These are phyloP conservation scores for Stagonosporopsis rhizophila DNA, from an alignment of 2,329 filamentous ascomycete genomes.

Conservation along the genomic window DNA sequence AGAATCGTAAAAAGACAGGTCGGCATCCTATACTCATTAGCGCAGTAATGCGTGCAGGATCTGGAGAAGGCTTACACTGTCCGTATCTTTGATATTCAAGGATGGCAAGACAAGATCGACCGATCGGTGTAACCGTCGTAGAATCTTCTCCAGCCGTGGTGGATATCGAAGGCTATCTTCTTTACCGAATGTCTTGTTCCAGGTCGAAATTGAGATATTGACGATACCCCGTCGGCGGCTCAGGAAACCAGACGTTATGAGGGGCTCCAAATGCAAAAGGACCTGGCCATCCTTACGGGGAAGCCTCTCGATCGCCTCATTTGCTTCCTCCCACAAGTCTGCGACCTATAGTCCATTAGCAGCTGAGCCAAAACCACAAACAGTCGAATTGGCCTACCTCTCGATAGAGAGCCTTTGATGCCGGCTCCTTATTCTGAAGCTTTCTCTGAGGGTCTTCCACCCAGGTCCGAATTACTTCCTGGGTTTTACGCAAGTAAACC, in stretches of 20 bases:
- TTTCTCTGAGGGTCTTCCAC: slow-evolving; percentile 61
- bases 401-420: slow-evolving; percentile 30
- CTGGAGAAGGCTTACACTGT: slow-evolving; percentile 45
- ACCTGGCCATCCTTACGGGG: slow-evolving; percentile 63
- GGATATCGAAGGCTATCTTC: slow-evolving; percentile 70
- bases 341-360: slow-evolving; percentile 41
- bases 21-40: slow-evolving; percentile 28
- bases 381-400: slow-evolving; percentile 33
- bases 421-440: slow-evolving; percentile 34
- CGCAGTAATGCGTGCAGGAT: slow-evolving; percentile 42
- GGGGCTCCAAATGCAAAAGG: slow-evolving; percentile 60
- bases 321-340: slow-evolving; percentile 53
- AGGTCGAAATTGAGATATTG: slow-evolving; percentile 64
- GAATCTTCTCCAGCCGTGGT: slow-evolving; percentile 64
- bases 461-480: slow-evolving; percentile 69
- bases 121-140: slow-evolving; percentile 67
- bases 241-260: slow-evolving; percentile 62
- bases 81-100: slow-evolving; percentile 50
- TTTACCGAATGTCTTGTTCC: slow-evolving; percentile 74
- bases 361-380: background rate
- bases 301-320: slow-evolving; percentile 63
- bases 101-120: slow-evolving; percentile 60
- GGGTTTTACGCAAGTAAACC: slow-evolving; percentile 65
- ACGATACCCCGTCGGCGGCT: slow-evolving; percentile 60
- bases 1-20: slow-evolving; percentile 51